phyloP scores from a whole-genome alignment of 768 basidiomycete species.

The Leccinellum rugosiceps region DNA sequence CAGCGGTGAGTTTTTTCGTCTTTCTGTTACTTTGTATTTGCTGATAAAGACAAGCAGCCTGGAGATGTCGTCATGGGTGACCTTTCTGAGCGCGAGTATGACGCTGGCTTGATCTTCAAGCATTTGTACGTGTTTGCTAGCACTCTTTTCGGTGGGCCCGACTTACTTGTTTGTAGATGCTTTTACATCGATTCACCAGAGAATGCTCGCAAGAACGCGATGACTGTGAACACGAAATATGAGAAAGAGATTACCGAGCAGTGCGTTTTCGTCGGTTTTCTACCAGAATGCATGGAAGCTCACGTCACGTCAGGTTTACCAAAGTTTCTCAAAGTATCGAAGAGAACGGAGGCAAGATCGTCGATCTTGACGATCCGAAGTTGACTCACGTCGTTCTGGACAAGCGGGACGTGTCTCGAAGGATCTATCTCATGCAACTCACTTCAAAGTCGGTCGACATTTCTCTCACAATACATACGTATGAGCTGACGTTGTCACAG shows the following conservation, averaged over 20 bases:
- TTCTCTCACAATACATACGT: not conserved
- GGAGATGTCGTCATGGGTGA: slow-evolving; percentile 69
- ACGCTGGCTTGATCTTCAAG: slow-evolving; percentile 72
- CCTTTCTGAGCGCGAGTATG: slow-evolving; percentile 71
- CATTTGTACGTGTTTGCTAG: slow-evolving; percentile 58
- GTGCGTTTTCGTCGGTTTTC: slow-evolving; percentile 36
- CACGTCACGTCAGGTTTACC: slow-evolving; percentile 45
- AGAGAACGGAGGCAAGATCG: slow-evolving; percentile 71
- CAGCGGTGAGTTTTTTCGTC: not conserved
- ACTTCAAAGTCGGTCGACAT: slow-evolving; percentile 60
- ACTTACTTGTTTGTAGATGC: slow-evolving; percentile 43
- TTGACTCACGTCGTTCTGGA: slow-evolving; percentile 86
- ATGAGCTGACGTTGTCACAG: slow-evolving; percentile 37
- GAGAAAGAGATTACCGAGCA: slow-evolving; percentile 50
- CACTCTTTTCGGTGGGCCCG: not conserved
- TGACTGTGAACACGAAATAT: slow-evolving; percentile 53
- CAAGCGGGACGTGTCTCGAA: slow-evolving; percentile 74
- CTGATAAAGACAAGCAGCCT: slow-evolving; percentile 4
- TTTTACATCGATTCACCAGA: slow-evolving; percentile 86
- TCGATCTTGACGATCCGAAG: slow-evolving; percentile 67
- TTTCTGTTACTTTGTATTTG: not conserved
- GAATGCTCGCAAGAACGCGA: slow-evolving; percentile 65
- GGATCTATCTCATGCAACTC: slow-evolving; percentile 63
- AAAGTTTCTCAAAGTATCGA: slow-evolving; percentile 50
- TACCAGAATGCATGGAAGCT: not conserved